Base-by-base conservation (phyloP, 345 rosid species). In the Iberis pinnata region DNA sequence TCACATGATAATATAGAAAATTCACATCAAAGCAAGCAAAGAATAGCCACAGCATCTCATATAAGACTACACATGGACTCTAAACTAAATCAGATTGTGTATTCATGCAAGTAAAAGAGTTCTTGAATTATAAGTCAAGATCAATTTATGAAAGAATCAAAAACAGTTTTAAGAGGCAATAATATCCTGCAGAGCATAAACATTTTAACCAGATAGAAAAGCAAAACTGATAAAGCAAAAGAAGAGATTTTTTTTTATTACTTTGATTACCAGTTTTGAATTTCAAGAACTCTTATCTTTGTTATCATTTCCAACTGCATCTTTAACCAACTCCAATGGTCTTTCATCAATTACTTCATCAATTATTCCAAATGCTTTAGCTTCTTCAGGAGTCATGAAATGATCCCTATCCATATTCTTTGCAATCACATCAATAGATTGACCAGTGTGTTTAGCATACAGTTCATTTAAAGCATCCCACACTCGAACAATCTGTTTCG, bases 341-440 rank as follows among this genome's bases (percentile, higher is more conserved):
- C 89, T 78, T 61, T 77, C 72, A 67, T 81, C 89, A 44, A 89
- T 86, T n/a, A 89, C 97, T 48, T 86, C 94, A 42, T 89, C 97
- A 25, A 89, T 89, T 61, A 89, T 74, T 12, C 97, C 97, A 53
- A 89, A 89, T 46, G 81, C 86, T 68, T 86, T 81, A 10, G 93
- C 88, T 66, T 86, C 97, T 36, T 70, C 75, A 0, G 95, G 86
- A 31, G 86, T 86, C 97, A 86, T 86, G 70, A 83, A 86, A 64
- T 76, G 60, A 73, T 89, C 95, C 64, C 95, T 78, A 60, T 89
- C 95, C 93, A 86, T 89, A 59, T 86, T 81, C 71, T 81, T 80
- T 79, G 82, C 77, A 53, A 89, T 76, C 12, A 82, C 49, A 35
- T 83, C 89, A 0, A 86, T 0, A 6, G 89, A 24, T 37, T 83